Percentiles rank a stretch among this genome's conserved stretches.
These are phyloP conservation scores for Aspergillus felis DNA, from an alignment of 2,329 filamentous ascomycete species.

Conservation along the genomic window DNA sequence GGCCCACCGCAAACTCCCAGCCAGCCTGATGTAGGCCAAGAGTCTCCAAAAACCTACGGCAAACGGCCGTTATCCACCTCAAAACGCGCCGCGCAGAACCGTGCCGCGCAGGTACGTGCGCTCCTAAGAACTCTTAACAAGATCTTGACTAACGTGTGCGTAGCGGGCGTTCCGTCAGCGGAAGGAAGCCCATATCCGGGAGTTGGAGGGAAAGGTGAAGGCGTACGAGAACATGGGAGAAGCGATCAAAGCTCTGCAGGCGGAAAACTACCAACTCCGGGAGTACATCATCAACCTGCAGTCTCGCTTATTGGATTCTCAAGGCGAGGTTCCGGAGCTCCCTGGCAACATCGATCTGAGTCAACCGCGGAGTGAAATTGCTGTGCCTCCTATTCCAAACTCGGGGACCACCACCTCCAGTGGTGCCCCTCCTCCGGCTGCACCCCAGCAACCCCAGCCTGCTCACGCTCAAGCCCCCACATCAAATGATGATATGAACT, in stretches of 20 bases:
- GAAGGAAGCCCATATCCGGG: conserved; percentile 98
- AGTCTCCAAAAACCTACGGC: conserved; percentile 65
- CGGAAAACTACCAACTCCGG: conserved; percentile 83
- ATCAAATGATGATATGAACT: conserved; percentile 37
- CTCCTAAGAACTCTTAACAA: background rate
- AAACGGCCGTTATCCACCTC: conserved; percentile 92
- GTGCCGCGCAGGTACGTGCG: conserved; percentile 81
- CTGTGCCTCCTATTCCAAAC: conserved; percentile 22
- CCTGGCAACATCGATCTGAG: conserved; percentile 73
- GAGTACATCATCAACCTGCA: conserved; percentile 93
- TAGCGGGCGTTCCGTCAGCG: conserved; percentile 95
- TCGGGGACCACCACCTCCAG: conserved; percentile 16
- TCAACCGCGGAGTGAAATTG: conserved; percentile 45
- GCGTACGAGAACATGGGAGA: conserved; percentile 73
- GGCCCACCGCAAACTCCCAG: conserved; percentile 31
- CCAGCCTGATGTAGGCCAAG: conserved; percentile 27
- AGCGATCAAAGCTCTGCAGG: conserved; percentile 73
- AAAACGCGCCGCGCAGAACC: conserved; percentile 93
- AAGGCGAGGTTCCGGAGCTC: conserved; percentile 78
- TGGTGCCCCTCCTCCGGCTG: conserved; percentile 17
- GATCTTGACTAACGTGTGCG: conserved; percentile 12
- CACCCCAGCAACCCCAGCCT: conserved; percentile 25
- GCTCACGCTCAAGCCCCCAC: conserved; percentile 23
- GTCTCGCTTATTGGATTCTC: conserved; percentile 74
- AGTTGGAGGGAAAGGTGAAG: conserved; percentile 88